These are phyloP conservation scores for Falciphora oryzae DNA, from an alignment of 2,329 filamentous ascomycete species.

Conservation along the genomic window DNA sequence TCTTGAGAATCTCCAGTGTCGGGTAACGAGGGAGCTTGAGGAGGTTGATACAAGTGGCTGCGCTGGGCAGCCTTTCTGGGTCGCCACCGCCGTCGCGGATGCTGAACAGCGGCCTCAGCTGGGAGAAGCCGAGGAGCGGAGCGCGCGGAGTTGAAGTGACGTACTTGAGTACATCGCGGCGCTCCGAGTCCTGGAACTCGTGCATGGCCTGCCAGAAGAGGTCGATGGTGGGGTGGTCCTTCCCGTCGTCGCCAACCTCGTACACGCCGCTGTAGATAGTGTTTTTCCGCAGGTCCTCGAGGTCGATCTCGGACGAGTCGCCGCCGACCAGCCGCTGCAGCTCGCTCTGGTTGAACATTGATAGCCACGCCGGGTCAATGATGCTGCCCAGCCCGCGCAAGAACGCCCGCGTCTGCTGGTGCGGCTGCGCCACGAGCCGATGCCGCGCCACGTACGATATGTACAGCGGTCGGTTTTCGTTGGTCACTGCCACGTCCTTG, in stretches of 20 bases:
- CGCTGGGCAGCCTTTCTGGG: conserved; percentile 75
- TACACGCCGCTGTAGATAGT: conserved; percentile 88
- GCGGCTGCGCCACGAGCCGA: conserved; percentile 74
- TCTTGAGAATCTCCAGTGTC: conserved; percentile 57
- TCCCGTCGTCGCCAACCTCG: conserved; percentile 76
- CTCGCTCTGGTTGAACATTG: conserved; percentile 97
- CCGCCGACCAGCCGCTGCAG: conserved; percentile 90
- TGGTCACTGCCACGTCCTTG: conserved; percentile 73
- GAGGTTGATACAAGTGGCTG: conserved; percentile 93
- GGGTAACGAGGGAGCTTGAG: conserved; percentile 84
- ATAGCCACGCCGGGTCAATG: conserved; percentile 87
- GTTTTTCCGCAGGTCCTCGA: conserved; percentile 77
- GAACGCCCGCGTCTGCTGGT: conserved; percentile 79
- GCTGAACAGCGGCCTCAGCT: conserved; percentile 79
- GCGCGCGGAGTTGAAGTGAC: conserved; percentile 91
- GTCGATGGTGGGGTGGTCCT: conserved; percentile 79
- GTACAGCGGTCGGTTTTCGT: conserved; percentile 89
- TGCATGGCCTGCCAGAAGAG: conserved; percentile 91
- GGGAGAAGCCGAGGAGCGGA: conserved; percentile 81
- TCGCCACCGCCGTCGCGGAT: conserved; percentile 80
- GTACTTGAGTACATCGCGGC: conserved; percentile 85
- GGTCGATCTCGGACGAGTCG: conserved; percentile 77
- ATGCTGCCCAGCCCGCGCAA: conserved; percentile 79
- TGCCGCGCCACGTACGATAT: conserved; percentile 88
- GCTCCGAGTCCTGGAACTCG: conserved; percentile 66